Base-by-base conservation (phyloP, 495 filamentous ascomycete genomes). In the Thozetella sp. region DNA sequence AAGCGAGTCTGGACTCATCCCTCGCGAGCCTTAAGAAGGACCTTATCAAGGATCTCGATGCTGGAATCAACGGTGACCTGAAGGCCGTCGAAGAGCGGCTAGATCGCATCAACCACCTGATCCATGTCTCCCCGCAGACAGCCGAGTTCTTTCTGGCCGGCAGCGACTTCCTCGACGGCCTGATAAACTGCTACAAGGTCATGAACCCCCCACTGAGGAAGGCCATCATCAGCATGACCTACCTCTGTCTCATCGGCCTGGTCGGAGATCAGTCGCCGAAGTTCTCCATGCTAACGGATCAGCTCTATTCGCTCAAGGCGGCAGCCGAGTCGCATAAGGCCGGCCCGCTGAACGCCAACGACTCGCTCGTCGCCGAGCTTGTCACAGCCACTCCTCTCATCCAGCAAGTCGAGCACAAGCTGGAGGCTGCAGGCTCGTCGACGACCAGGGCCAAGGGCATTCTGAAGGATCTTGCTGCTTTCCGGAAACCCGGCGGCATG, bases 111-210 rank as follows among this genome's bases (percentile, higher is more conserved):
- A 82, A 82, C 53, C 74, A 80, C 51, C 70, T 90, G 1, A 70
- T 90, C 2, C 76, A 80, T 54, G 70, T 73, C 10, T 88, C 82
- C 3, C 77, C 82, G 0, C 73, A 81, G 3, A 71, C 77, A 25
- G 82, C 81, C 15, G 67, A 68, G n/a, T 86, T 88, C 64, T 86
- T 96, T 51, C 81, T 96, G 69, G 87, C 87, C 1, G 93, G 93
- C 19, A 91, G 90, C 51, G 93, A 97, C 69, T 93, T 93, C 64
- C 67, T 96, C 13, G 93, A 97, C 66, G 86, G 88, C 2, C 76
- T 96, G 15, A 75, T 82, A 27, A 82, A 78, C 60, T 84, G 84
- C 53, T 96, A 90, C 71, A 83, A 78, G 46, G 74, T 85, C 53
- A 82, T 79, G 61, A 82, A 86, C 46, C 81, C 80, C 15, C 79